Conservation (phyloP, 768 basidiomycete genomes). For the Lanmaoa rubissima region DNA sequence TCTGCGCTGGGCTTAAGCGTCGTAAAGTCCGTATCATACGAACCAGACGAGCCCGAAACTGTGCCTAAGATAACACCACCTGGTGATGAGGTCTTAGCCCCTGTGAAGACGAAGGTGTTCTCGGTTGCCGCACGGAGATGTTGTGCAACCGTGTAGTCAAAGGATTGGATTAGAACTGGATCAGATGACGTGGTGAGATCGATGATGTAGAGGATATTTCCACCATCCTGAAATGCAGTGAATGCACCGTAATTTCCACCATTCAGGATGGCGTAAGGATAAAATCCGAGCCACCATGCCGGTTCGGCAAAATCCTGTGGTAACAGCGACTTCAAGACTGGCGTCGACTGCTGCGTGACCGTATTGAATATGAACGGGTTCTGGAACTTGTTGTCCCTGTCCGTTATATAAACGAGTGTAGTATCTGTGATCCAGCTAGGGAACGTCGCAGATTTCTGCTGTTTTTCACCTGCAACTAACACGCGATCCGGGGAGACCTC, state of each 20-base stretch:
- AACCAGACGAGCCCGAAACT: conserved; percentile 10
- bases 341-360: conserved; percentile 26
- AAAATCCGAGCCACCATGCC: conserved; percentile 16
- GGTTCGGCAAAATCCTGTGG: conserved; percentile 24
- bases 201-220: conserved; percentile 34
- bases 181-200: conserved; percentile 13
- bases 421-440: conserved; percentile 43
- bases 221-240: conserved; percentile 30
- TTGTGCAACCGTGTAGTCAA: conserved; percentile 12
- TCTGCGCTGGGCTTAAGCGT: conserved; percentile 18
- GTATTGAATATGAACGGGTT: conserved; percentile 42
- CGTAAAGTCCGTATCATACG: not conserved
- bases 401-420: conserved; percentile 55
- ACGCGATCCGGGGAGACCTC: conserved; percentile 28
- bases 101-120: conserved; percentile 15
- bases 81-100: not conserved
- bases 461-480: conserved; percentile 48
- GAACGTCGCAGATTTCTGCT: conserved; percentile 36
- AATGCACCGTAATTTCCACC: conserved; percentile 25
- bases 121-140: conserved; percentile 1
- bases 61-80: conserved; percentile 11
- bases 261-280: conserved; percentile 25
- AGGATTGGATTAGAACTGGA: not conserved
- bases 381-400: conserved; percentile 54
- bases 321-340: conserved; percentile 13